Conservation (phyloP, 306 rosid species). For the Benincasa hispida region DNA sequence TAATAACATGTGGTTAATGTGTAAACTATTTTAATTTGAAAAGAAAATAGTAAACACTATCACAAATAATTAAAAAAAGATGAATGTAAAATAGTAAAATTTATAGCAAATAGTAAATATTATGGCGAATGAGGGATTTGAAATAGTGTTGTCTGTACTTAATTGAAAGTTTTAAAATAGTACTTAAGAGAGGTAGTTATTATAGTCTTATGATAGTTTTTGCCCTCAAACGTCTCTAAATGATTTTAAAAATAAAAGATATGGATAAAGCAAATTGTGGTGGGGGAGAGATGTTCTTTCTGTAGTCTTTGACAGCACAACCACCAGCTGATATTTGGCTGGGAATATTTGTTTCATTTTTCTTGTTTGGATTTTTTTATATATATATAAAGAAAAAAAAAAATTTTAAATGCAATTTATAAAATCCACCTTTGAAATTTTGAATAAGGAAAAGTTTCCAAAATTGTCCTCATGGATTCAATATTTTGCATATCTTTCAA, state of each 20-base stretch:
- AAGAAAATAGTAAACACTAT: no score
- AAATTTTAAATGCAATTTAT: not conserved
- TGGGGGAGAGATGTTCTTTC: not conserved
- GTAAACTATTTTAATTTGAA: no score
- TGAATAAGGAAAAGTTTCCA: not conserved
- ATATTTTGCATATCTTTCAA: no score
- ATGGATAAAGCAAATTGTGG: not conserved
- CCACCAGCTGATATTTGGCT: not conserved
- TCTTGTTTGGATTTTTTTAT: not conserved
- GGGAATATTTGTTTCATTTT: not conserved
- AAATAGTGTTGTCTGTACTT: no score
- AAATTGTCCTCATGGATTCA: not conserved
- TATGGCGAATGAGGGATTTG: no score
- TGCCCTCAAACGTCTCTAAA: not conserved
- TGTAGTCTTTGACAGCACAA: not conserved
- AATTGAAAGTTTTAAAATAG: no score
- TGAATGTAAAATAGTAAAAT: no score
- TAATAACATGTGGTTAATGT: no score
- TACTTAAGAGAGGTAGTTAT: no score
- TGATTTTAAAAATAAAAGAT: not conserved
- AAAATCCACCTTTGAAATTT: not conserved
- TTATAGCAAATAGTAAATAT: no score
- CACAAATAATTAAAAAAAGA: no score
- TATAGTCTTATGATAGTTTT: no score
- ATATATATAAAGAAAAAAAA: not conserved